Base-by-base conservation (phyloP, 2,329 filamentous ascomycete species). In the Claviceps fusiformis region DNA sequence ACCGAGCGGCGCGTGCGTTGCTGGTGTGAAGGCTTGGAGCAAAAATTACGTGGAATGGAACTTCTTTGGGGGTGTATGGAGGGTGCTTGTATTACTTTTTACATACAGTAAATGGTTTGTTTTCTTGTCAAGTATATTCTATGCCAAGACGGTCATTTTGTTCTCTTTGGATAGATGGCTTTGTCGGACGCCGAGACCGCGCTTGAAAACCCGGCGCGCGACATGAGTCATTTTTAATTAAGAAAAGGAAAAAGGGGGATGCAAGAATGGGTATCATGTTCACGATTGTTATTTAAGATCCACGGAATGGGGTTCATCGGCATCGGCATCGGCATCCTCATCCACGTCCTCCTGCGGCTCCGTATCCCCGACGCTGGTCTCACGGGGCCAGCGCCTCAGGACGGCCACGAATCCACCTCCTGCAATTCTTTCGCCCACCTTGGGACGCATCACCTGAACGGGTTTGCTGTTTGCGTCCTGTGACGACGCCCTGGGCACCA, bases 391-490 rank as follows among this genome's bases (percentile, higher is more conserved):
- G 46, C 66, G 65, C 9, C 70, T 66, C 51, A 70, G 61, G 5
- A 73, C 65, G 24, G 68, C 70, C 24, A 74, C 61, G 52, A 74
- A 74, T 1, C 71, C 71, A 29, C 71, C 71, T 0, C 71, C 71
- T 0, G 64, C 67, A 31, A 73, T 58, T 41, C 68, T 64, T 37
- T 70, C 68, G 4, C 70, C 71, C 5, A 74, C 71, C 59, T 67
- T 71, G 33, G 71, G 71, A 44, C 72, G 64, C 65, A 73, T 72
- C 10, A 74, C 65, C 50, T 71, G 67, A 3, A 71, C 71, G 37
- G 62, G 57, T 37, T 62, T 59, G 2, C 57, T 56, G 8, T 62
- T 56, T 6, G 56, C 59, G 2, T 57, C 62, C 35, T 57, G 45
- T 35, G 9, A 35, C 10, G 58, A 57, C 35, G 55, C 57, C 58